Conservation (phyloP, 1,284 basidiomycete genomes). For the Malassezia cuniculi region DNA sequence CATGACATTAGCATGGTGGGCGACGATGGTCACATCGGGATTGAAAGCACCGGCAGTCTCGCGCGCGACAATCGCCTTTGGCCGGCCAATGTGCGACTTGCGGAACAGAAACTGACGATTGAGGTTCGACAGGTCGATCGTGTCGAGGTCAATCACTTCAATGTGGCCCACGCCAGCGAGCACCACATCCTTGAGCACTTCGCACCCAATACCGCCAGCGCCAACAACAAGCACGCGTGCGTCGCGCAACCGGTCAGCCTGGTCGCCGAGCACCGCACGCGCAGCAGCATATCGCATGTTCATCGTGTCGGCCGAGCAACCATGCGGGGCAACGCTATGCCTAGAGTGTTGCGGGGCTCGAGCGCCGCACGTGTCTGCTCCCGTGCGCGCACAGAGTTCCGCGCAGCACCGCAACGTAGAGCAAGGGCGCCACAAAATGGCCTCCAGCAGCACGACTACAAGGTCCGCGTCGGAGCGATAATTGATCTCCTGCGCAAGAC, state of each 20-base stretch:
- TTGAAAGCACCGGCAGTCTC: slow-evolving; percentile 82
- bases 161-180: slow-evolving; percentile 82
- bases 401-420: background rate
- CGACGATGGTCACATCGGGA: slow-evolving; percentile 71
- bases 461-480: slow-evolving; percentile 9
- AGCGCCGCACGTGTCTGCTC: background rate
- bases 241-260: slow-evolving; percentile 3
- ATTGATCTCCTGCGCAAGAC: slow-evolving; percentile 11
- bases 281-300: slow-evolving; percentile 6
- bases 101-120: slow-evolving; percentile 96
- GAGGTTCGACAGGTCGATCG: slow-evolving; percentile 93
- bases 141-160: slow-evolving; percentile 85
- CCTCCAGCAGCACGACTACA: slow-evolving; percentile 15
- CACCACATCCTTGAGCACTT: slow-evolving; percentile 91
- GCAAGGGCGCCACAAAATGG: background rate
- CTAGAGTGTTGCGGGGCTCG: background rate
- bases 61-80: slow-evolving; percentile 84
- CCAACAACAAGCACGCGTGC: slow-evolving; percentile 65
- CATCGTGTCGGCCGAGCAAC: too few species aligned
- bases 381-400: background rate
- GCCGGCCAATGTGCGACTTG: slow-evolving; percentile 93
- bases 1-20: slow-evolving; percentile 90
- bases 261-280: slow-evolving; percentile 6
- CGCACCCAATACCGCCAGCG: slow-evolving; percentile 92
- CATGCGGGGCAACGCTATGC: background rate